phyloP scores from a whole-genome alignment of 768 basidiomycete genomes.

The Boletales sp. region DNA sequence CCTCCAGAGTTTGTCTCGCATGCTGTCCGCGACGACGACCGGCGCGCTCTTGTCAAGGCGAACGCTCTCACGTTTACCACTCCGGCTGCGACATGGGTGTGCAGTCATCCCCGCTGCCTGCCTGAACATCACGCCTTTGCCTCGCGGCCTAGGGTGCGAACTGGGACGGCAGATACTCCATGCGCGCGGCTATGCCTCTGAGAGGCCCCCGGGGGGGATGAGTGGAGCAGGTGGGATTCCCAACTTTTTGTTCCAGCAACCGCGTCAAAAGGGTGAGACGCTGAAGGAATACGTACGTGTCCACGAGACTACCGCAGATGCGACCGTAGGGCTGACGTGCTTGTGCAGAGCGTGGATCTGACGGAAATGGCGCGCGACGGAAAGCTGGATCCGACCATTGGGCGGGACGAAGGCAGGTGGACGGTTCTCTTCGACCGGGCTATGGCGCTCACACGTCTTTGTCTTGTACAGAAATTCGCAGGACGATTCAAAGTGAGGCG shows the following conservation, averaged over 20 bases:
- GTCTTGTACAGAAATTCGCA: slow-evolving; percentile 80
- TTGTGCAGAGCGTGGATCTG: slow-evolving; percentile 69
- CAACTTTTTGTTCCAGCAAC: slow-evolving; percentile 52
- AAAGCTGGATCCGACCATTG: slow-evolving; percentile 89
- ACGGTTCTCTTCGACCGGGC: not conserved
- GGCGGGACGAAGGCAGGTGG: slow-evolving; percentile 70
- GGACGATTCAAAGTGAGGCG: slow-evolving; percentile 83
- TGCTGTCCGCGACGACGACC: slow-evolving; percentile 7
- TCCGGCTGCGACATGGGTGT: slow-evolving; percentile 19
- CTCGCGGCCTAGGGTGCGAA: not conserved
- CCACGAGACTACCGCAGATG: not conserved
- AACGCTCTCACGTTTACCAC: slow-evolving; percentile 10
- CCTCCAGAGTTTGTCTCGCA: not conserved
- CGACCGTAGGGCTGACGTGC: not conserved
- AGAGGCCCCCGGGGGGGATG: slow-evolving; percentile 39
- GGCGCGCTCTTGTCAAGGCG: not conserved
- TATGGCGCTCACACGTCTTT: not conserved
- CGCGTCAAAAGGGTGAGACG: slow-evolving; percentile 78
- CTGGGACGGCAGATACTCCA: not conserved
- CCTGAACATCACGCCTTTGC: not conserved
- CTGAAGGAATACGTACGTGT: slow-evolving; percentile 70
- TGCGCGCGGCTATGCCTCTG: slow-evolving; percentile 45
- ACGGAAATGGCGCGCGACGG: slow-evolving; percentile 82
- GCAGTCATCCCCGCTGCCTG: slow-evolving; percentile 5
- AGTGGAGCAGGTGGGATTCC: slow-evolving; percentile 42